Conservation (phyloP, 139 green algal genomes). For the Ettlia oleoabundans region DNA sequence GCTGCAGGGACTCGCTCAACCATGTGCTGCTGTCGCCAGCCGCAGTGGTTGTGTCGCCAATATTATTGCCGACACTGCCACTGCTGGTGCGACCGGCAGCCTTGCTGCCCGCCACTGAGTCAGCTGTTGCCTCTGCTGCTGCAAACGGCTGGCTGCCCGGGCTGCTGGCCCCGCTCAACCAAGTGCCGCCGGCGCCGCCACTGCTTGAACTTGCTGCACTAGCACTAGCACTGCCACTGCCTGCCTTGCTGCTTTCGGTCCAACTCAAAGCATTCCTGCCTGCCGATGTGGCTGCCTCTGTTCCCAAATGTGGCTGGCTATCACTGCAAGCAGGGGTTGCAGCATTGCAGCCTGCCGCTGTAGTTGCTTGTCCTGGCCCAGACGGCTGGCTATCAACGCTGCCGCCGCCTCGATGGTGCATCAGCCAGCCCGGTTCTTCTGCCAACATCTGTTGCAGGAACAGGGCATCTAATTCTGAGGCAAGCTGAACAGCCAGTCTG, state of each 20-base stretch:
- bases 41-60: not conserved
- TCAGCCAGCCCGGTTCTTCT: conserved; percentile 18
- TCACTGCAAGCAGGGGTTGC: not conserved
- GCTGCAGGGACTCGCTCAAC: not conserved
- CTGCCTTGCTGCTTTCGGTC: not conserved
- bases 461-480: not conserved
- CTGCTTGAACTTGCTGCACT: no score
- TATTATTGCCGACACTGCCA: not conserved
- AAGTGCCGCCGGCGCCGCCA: not conserved
- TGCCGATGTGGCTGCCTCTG: not conserved
- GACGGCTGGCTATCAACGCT: not conserved
- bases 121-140: no score
- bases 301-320: not conserved
- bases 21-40: not conserved
- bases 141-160: no score
- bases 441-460: conserved; percentile 13
- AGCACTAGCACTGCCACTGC: no score
- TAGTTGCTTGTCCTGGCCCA: not conserved
- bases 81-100: not conserved
- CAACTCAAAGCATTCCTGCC: not conserved
- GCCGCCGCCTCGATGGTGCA: no score
- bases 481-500: not conserved
- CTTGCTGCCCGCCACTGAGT: no score
- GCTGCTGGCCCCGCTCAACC: no score
- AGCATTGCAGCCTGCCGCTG: not conserved